Conservation (phyloP, 352 stramenopile species). For the Pythium aquatile region DNA sequence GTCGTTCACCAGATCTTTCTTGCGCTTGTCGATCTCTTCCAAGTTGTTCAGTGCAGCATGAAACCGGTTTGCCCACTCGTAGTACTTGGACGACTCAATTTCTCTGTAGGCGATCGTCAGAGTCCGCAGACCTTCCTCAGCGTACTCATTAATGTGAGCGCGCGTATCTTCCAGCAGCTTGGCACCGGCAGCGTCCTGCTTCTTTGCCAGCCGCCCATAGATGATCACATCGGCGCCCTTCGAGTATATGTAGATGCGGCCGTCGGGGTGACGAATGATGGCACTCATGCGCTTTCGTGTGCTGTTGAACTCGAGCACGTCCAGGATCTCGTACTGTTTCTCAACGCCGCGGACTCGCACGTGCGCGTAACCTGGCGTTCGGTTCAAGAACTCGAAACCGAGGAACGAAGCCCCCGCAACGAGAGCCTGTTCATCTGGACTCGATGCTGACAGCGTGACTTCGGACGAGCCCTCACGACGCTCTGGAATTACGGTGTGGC, state of each 20-base stretch:
- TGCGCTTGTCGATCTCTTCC: conserved; percentile 76
- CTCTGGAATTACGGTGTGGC: conserved; percentile 97
- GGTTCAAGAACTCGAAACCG: conserved; percentile 75
- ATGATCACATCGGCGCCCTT: conserved; percentile 79
- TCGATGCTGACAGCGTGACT: conserved; percentile 69
- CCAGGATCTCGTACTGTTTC: conserved; percentile 76
- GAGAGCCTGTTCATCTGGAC: conserved; percentile 87
- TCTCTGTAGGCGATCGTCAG: conserved; percentile 79
- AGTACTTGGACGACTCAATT: conserved; percentile 50
- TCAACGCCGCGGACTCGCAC: conserved; percentile 44
- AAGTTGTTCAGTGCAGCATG: conserved; percentile 71
- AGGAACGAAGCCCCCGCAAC: conserved; percentile 73
- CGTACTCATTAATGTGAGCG: conserved; percentile 76
- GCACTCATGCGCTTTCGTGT: conserved; percentile 93
- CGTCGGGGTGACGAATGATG: conserved; percentile 73
- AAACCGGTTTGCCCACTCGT: conserved; percentile 55
- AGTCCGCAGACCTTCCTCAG: conserved; percentile 85
- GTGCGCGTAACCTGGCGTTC: conserved; percentile 48
- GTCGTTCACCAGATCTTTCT: conserved; percentile 63
- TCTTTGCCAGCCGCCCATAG: conserved; percentile 44
- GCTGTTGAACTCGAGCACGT: conserved; percentile 91
- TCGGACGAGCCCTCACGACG: conserved; percentile 69
- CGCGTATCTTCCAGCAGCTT: conserved; percentile 31
- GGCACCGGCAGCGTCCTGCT: conserved; percentile 17
- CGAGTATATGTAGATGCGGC: conserved; percentile 61